Conservation (phyloP, 148 eudicot species). For the Pouteria glomerata region DNA sequence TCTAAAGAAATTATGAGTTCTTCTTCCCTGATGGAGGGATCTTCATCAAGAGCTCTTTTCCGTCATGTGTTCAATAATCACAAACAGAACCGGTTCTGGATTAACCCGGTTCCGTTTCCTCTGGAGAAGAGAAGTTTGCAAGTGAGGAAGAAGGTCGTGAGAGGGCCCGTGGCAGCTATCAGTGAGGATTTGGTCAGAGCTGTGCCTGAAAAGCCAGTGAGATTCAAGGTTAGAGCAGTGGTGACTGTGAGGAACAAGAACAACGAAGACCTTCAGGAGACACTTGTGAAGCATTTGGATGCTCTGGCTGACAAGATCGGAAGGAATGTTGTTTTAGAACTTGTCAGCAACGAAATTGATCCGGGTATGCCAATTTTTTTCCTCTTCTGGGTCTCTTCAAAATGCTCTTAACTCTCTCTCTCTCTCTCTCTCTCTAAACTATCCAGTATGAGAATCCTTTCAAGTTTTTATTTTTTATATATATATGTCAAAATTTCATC, state of each 20-base stretch:
- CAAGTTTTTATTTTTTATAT: too few species aligned
- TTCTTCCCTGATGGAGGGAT: conserved; percentile 22
- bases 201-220: conserved; percentile 40
- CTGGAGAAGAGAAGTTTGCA: conserved; percentile 16
- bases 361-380: conserved; percentile 44
- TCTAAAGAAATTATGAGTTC: conserved; percentile 35
- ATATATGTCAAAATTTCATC: too few species aligned
- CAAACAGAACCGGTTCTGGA: not conserved
- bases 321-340: conserved; percentile 66
- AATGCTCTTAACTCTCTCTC: not conserved
- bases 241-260: conserved; percentile 69
- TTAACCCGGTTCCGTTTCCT: conserved; percentile 11
- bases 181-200: conserved; percentile 50
- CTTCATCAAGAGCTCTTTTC: conserved; percentile 22
- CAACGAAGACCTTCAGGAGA: conserved; percentile 68
- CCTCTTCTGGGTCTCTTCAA: too few species aligned
- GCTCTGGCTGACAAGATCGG: conserved; percentile 64
- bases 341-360: conserved; percentile 66
- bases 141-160: not conserved
- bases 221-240: conserved; percentile 55
- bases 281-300: conserved; percentile 54
- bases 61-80: not conserved
- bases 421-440: not conserved
- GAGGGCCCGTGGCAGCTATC: conserved; percentile 39
- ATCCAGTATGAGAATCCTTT: too few species aligned